A percentile compares a stretch with the other conserved stretches of the same genome.
Conservation (phyloP, 352 stramenopile genomes). For the Phytophthora multivora region DNA sequence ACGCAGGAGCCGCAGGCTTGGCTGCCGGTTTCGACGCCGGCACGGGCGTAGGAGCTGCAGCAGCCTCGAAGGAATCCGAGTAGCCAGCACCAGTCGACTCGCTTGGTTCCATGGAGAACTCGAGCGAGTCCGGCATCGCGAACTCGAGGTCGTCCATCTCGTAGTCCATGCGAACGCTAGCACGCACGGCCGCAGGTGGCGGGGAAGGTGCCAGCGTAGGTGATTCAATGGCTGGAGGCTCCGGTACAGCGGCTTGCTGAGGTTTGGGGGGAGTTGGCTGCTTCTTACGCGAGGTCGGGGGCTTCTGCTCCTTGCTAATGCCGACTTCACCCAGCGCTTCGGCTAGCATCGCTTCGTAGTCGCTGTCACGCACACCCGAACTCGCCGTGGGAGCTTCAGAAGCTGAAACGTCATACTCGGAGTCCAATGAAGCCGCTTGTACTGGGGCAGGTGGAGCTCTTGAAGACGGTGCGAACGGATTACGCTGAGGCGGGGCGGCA, state of each 20-base stretch:
- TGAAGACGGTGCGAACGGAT: slow-evolving; percentile 45
- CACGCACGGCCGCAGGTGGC: slow-evolving; percentile 17
- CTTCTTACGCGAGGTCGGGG: background rate
- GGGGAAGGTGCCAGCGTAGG: slow-evolving; percentile 21
- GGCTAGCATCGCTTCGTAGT: slow-evolving; percentile 39
- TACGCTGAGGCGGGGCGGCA: slow-evolving; percentile 26
- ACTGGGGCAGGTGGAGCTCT: slow-evolving; percentile 16
- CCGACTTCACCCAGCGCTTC: slow-evolving; percentile 37
- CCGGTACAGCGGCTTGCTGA: background rate
- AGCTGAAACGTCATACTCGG: slow-evolving; percentile 31
- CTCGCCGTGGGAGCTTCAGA: slow-evolving; percentile 21
- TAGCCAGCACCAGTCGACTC: slow-evolving; percentile 14
- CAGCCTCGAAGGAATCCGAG: slow-evolving; percentile 20
- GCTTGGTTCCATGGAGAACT: slow-evolving; percentile 36
- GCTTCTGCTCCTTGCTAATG: slow-evolving; percentile 26
- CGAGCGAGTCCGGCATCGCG: slow-evolving; percentile 46
- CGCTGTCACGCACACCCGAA: slow-evolving; percentile 33
- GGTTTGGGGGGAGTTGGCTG: slow-evolving; percentile 6
- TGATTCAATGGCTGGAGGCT: slow-evolving; percentile 3
- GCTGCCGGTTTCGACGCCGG: slow-evolving; percentile 15
- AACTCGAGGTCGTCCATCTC: slow-evolving; percentile 75
- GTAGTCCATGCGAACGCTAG: slow-evolving; percentile 53
- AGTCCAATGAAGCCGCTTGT: slow-evolving; percentile 14
- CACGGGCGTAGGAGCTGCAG: slow-evolving; percentile 16
- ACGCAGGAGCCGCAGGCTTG: slow-evolving; percentile 29